Percentiles rank a stretch among this genome's conserved stretches.
These are phyloP conservation scores for Sutorius eximius DNA, from an alignment of 1,284 basidiomycete species.

Conservation along the genomic window DNA sequence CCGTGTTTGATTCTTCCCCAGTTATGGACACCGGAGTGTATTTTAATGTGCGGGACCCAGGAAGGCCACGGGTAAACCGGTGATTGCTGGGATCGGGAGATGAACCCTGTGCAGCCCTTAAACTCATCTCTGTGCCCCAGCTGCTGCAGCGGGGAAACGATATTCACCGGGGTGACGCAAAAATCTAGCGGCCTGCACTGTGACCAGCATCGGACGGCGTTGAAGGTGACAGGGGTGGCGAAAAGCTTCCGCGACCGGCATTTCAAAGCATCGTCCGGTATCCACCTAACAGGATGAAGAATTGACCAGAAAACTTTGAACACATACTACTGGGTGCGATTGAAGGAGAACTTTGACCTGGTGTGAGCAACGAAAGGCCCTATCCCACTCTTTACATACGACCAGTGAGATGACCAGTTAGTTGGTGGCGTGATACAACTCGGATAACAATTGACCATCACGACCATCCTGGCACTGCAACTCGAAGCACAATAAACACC, in stretches of 20 bases:
- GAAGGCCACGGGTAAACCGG: neutral
- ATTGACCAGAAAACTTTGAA: neutral
- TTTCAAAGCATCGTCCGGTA: neutral
- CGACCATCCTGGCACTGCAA: too few species aligned
- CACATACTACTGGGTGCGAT: neutral
- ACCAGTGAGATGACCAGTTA: too few species aligned
- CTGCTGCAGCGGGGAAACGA: neutral
- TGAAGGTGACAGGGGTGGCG: too few species aligned
- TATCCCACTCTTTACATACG: too few species aligned
- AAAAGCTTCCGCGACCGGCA: too few species aligned
- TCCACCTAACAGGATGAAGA: neutral
- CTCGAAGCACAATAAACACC: too few species aligned
- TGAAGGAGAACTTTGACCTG: neutral
- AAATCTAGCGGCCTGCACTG: neutral
- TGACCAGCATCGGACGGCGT: neutral
- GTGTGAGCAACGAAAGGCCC: too few species aligned
- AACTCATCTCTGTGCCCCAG: neutral
- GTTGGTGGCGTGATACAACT: too few species aligned
- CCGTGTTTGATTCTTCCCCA: neutral
- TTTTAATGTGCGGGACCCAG: neutral
- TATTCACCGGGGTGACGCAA: neutral
- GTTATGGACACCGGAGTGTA: neutral
- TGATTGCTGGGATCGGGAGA: neutral
- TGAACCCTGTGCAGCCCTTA: neutral
- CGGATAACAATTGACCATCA: too few species aligned